Base-by-base conservation (phyloP, 2,329 filamentous ascomycete species). In the Penicillium corylophilum region DNA sequence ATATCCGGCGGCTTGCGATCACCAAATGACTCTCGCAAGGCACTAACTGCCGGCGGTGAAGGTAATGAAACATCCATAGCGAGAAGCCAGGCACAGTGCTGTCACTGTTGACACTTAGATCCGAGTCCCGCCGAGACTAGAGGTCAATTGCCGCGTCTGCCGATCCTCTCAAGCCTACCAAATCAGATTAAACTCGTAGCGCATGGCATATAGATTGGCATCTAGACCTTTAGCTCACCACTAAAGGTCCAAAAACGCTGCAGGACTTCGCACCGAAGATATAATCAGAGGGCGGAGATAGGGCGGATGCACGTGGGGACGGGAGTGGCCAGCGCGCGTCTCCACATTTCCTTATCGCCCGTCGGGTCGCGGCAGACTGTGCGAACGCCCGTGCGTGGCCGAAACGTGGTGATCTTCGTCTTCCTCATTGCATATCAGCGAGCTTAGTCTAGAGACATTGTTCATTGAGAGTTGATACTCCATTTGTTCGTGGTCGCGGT, bases 1-100 rank as follows among this genome's bases (percentile, higher is more conserved):
- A 72, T 72, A 18, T 71, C 67, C 6, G 68, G 69, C 12, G 64
- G 64, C 42, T 68, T 71, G 9, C 63, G 59, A 48, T 71, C 68
- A 7, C 69, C 70, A 44, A 71, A 71, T 4, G 68, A 63, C 35
- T 71, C 67, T 7, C 69, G 63, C 28, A 72, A 45, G 9, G 60
- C 61, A 44, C 56, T 57, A 4, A 60, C 55, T 9, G 55, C 52
- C 12, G 54, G 50, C 35, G 53, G 53, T 16, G 54, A 48, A 23
- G 43, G 20, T 7, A 57, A 29, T 7, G 44, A 38, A 6, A 50
- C 28, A 20, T 56, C 51, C 44, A 57, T 54, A n/a, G 29, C 45
- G 8, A n/a, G 7, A 9, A 39, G 10, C n/a, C 22, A 40, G 35
- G n/a, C 10, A 18, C 26, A 4, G 4, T 18, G n/a, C 35, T 4